A percentile compares a stretch with the other conserved stretches of the same genome.
These are phyloP conservation scores for Solanum microdontum DNA, from an alignment of 257 asterid genomes.

Conservation along the genomic window DNA sequence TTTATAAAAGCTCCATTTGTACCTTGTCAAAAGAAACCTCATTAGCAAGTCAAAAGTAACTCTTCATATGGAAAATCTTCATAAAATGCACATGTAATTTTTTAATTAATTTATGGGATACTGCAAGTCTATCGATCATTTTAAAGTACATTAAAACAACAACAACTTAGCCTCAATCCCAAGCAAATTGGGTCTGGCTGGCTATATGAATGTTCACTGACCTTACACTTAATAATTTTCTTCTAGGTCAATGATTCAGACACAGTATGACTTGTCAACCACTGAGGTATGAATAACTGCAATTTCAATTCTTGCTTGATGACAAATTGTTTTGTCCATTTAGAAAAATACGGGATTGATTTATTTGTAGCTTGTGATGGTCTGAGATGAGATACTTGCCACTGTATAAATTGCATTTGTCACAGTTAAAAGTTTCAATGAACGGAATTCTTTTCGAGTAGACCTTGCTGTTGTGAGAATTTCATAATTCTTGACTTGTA, in stretches of 20 bases:
- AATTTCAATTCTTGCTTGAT: background rate
- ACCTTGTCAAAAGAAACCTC: background rate
- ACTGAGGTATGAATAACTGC: slow-evolving; percentile 12
- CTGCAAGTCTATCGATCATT: background rate
- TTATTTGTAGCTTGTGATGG: background rate
- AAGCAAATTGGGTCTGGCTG: background rate
- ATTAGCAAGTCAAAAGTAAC: background rate
- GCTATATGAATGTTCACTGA: background rate
- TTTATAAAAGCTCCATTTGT: background rate
- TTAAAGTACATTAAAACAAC: background rate
- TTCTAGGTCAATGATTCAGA: slow-evolving; percentile 16
- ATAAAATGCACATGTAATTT: background rate
- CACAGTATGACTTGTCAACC: background rate
- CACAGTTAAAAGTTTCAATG: background rate
- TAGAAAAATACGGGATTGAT: background rate
- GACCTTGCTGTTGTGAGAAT: background rate
- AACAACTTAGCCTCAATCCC: background rate
- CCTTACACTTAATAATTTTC: background rate
- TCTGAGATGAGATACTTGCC: background rate
- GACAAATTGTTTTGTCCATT: background rate
- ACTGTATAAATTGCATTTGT: background rate
- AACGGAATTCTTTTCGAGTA: background rate
- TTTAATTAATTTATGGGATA: background rate
- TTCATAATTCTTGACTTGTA: background rate
- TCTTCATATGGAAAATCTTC: background rate